Conservation (phyloP, 2,329 filamentous ascomycete genomes). For the Sporothrix schenckii region DNA sequence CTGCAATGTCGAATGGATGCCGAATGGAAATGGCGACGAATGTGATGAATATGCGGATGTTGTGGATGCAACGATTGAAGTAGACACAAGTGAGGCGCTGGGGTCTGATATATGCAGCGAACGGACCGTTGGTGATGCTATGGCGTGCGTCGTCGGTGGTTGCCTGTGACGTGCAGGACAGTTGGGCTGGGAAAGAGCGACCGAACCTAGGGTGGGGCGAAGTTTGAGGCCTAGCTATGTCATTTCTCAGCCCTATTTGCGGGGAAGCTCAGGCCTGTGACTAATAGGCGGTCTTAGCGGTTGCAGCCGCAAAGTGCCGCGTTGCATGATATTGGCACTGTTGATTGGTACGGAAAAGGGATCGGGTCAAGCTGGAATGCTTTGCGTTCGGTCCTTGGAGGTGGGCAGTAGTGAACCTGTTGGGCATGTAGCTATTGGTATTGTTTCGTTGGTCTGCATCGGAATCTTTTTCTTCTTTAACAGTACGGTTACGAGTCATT, state of each 20-base stretch:
- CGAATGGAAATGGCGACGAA: not conserved
- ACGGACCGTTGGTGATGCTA: not conserved
- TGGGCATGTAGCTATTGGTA: too few species aligned
- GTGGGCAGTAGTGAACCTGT: too few species aligned
- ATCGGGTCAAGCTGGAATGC: too few species aligned
- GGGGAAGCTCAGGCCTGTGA: not conserved
- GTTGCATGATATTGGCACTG: not conserved
- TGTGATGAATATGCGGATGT: not conserved
- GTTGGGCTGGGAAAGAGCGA: conserved; percentile 19
- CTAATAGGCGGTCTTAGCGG: not conserved
- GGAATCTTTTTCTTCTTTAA: too few species aligned
- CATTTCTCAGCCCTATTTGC: conserved; percentile 20
- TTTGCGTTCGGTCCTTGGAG: too few species aligned
- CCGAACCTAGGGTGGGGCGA: not conserved
- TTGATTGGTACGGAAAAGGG: too few species aligned
- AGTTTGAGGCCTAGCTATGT: not conserved
- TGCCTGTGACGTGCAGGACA: conserved; percentile 1
- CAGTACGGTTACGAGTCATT: too few species aligned
- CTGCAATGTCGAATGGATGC: not conserved
- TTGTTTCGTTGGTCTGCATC: too few species aligned
- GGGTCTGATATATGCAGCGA: not conserved
- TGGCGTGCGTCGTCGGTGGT: not conserved
- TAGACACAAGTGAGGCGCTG: not conserved
- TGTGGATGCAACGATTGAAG: not conserved
- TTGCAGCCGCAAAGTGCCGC: too few species aligned